These are phyloP conservation scores for Xylariaceae sp. DNA, from an alignment of 2,329 filamentous ascomycete species.

Conservation along the genomic window DNA sequence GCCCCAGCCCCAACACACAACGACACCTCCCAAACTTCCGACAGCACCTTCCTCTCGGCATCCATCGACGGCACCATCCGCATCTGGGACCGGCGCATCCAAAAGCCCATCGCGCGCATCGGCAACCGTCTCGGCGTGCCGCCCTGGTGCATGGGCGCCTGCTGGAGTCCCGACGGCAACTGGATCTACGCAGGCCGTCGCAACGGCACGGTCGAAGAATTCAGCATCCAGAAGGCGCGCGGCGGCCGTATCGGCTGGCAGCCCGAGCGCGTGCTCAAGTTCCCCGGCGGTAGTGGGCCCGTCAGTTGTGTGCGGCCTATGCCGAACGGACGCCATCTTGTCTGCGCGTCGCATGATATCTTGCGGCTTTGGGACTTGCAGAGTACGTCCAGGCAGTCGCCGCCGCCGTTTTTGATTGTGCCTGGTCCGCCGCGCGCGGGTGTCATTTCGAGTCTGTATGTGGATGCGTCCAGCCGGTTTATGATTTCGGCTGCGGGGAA, in stretches of 20 bases:
- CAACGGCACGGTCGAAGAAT: conserved; percentile 93
- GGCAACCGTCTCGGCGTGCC: conserved; percentile 68
- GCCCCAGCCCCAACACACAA: conserved; percentile 39
- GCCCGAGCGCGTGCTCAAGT: conserved; percentile 74
- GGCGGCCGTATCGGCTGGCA: conserved; percentile 60
- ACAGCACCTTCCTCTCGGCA: conserved; percentile 81
- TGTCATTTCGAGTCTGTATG: conserved; percentile 77
- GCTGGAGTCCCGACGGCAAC: conserved; percentile 94
- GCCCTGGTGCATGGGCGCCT: conserved; percentile 96
- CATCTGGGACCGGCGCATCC: conserved; percentile 85
- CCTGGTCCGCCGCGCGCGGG: conserved; percentile 79
- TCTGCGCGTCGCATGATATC: conserved; percentile 93
- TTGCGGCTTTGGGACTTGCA: conserved; percentile 85
- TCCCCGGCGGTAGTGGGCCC: conserved; percentile 81
- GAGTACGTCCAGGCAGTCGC: conserved; percentile 62
- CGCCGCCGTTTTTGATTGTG: conserved; percentile 92
- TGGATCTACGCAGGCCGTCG: conserved; percentile 87
- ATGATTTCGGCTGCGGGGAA: conserved; percentile 92
- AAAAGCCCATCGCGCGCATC: conserved; percentile 73
- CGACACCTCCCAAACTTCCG: conserved; percentile 56
- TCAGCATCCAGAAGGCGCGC: conserved; percentile 69
- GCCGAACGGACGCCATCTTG: conserved; percentile 85
- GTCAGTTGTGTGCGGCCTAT: conserved; percentile 86
- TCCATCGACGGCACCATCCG: conserved; percentile 81
- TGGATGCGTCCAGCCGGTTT: conserved; percentile 82